phyloP scores from a whole-genome alignment of 2,329 filamentous ascomycete genomes.

The Fusarium dimerum region DNA sequence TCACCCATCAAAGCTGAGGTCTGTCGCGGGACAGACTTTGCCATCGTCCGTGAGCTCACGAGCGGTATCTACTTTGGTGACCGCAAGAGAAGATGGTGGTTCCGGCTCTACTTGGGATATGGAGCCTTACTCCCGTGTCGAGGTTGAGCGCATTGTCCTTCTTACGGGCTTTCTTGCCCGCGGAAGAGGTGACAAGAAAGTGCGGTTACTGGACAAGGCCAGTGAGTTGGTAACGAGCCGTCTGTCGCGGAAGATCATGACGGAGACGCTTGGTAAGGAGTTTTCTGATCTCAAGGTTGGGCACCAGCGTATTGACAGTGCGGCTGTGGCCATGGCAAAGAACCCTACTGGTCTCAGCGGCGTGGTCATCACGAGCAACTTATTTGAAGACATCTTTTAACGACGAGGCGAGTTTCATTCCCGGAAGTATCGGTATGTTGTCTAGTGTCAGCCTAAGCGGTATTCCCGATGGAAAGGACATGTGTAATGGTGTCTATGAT shows the following conservation, averaged over 20 bases:
- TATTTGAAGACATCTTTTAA: conserved; percentile 96
- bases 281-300: conserved; percentile 83
- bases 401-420: conserved; percentile 93
- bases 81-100: conserved; percentile 69
- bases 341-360: conserved; percentile 86
- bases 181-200: conserved; percentile 65
- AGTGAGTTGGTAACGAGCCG: conserved; percentile 91
- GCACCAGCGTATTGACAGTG: conserved; percentile 92
- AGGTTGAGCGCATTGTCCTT: conserved; percentile 86
- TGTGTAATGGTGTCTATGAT: conserved; percentile 94
- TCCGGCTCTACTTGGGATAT: conserved; percentile 77
- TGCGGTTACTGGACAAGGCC: conserved; percentile 92
- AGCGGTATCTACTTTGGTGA: conserved; percentile 96
- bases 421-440: conserved; percentile 83
- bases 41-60: conserved; percentile 88
- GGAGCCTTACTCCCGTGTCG: conserved; percentile 79
- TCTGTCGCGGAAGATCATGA: conserved; percentile 85
- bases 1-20: conserved; percentile 87
- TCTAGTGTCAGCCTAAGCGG: conserved; percentile 86
- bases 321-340: conserved; percentile 98
- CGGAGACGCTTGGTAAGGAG: conserved; percentile 82
- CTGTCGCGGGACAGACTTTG: conserved; percentile 86
- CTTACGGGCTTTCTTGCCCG: conserved; percentile 81
- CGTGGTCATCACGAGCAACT: conserved; percentile 86
- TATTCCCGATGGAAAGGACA: conserved; percentile 80